A percentile compares a stretch with the other conserved stretches of the same genome.
These are phyloP conservation scores for Podospora pseudocomata DNA, from an alignment of 495 filamentous ascomycete species.

Conservation along the genomic window DNA sequence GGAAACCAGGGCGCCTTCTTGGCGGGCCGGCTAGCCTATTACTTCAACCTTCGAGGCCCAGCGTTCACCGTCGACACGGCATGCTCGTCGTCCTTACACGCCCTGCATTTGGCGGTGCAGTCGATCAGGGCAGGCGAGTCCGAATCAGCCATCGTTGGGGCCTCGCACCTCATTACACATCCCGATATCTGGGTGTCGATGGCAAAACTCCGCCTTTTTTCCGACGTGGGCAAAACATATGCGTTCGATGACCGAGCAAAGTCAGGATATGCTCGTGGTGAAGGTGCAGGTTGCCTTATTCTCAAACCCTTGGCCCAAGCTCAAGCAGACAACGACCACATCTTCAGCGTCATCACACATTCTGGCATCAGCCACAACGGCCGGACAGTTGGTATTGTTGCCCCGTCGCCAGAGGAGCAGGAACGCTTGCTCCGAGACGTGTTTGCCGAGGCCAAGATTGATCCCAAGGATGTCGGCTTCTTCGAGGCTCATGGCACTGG, in stretches of 20 bases:
- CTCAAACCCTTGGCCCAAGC: conserved; percentile 56
- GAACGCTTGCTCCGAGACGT: conserved; percentile 43
- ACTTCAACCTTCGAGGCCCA: conserved; percentile 51
- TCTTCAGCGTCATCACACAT: conserved; percentile 54
- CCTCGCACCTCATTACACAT: conserved; percentile 41
- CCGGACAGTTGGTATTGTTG: conserved; percentile 50
- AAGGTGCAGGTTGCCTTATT: conserved; percentile 41
- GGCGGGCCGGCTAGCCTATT: conserved; percentile 55
- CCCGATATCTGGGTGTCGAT: conserved; percentile 44
- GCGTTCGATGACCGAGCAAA: conserved; percentile 43
- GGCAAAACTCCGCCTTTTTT: conserved; percentile 35
- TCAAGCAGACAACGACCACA: conserved; percentile 49
- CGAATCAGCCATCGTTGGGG: conserved; percentile 46
- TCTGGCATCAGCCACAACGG: conserved; percentile 56
- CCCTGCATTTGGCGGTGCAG: conserved; percentile 70
- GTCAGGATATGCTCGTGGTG: conserved; percentile 44
- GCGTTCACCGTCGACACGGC: conserved; percentile 78
- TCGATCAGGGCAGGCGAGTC: conserved; percentile 59
- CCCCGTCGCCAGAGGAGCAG: conserved; percentile 52
- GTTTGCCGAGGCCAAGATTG: conserved; percentile 39
- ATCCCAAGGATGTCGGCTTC: conserved; percentile 43
- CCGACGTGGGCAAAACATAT: conserved; percentile 37
- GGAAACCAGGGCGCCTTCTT: conserved; percentile 48
- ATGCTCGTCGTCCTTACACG: conserved; percentile 68
- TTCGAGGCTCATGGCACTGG: conserved; percentile 58